Percentiles rank a stretch among this genome's conserved stretches.
phyloP scores from a whole-genome alignment of 192 early-diverging fungal genomes.

The Umbelopsis sp. region DNA sequence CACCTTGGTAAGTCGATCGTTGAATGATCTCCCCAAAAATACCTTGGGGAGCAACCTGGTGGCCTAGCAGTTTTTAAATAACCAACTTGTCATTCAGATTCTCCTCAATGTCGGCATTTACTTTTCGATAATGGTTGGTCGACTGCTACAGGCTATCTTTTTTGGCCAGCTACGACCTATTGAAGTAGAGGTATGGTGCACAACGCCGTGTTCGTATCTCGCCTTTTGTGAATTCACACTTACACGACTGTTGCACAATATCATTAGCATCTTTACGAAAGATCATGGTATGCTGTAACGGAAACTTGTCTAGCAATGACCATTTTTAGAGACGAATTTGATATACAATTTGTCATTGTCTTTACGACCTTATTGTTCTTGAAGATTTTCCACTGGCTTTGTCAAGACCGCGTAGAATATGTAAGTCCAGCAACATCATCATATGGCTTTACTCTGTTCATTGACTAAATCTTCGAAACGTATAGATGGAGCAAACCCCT shows the following conservation, averaged over 20 bases:
- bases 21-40: too few relatives aligned
- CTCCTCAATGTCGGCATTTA: conserved; percentile 82
- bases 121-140: conserved; percentile 79
- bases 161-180: conserved; percentile 91
- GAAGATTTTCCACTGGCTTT: conserved; percentile 97
- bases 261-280: conserved; percentile 90
- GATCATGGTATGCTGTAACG: conserved; percentile 96
- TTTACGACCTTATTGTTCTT: conserved; percentile 89
- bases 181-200: conserved; percentile 81
- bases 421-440: conserved; percentile 36
- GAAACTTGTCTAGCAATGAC: conserved; percentile 97
- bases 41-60: background rate
- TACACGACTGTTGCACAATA: background rate
- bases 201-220: background rate
- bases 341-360: conserved; percentile 79
- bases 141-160: conserved; percentile 76
- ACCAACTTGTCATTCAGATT: conserved; percentile 46
- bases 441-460: background rate
- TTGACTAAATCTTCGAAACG: background rate
- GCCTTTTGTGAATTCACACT: background rate
- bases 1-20: conserved; percentile 68
- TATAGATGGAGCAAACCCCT: conserved; percentile 83
- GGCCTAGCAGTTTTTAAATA: background rate
- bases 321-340: conserved; percentile 94
- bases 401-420: conserved; percentile 89